Evolutionary conservation across 2,329 filamentous ascomycete genomes (phyloP), one percentile per base, ranked within the genome.

Genomic region (Fusarium armeniacum): DNA sequence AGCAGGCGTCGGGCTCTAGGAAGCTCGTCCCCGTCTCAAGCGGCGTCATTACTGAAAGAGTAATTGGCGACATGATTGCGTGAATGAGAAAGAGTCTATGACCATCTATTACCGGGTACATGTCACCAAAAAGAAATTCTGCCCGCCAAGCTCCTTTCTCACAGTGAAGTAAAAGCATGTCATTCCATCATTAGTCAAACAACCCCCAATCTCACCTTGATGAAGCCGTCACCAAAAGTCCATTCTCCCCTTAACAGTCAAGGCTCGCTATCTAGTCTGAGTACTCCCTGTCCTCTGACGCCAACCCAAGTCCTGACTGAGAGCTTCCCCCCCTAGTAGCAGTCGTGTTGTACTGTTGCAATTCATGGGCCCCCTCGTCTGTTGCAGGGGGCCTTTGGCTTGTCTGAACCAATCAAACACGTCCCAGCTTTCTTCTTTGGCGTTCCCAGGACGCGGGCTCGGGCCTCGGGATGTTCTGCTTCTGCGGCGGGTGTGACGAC

Each of bases 401-500:
- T 46, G 9, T 18, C 8, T 30, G 28, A 18, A 35, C 76, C 75
- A 78, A 77, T 77, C 69, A 76, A 5, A 50, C 26, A 32, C 47
- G 74, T 77, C 75, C 73, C 76, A 68, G 70, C 63, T 64, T 64
- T 62, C 50, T 69, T 70, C 52, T 44, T 67, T 74, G 69, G 71
- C 65, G 67, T 75, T 70, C 71, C 76, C 72, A 74, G 67, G 58
- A 75, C 75, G 60, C 62, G 67, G 76, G 67, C 69, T 76, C 74
- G 75, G 75, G 73, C 73, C 71, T 74, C 72, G 70, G 73, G 69
- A 75, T 75, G 73, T 75, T 67, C 73, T 75, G 73, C 73, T 74
- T 75, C 69, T 71, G 63, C 47, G 68, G 35, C 49, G 58, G 60
- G 47, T 68, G 63, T 63, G 58, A 70, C 72, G 61, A 51, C 68